phyloP scores from a whole-genome alignment of 164 flowering plant genomes.

The Sextonia rubra region DNA sequence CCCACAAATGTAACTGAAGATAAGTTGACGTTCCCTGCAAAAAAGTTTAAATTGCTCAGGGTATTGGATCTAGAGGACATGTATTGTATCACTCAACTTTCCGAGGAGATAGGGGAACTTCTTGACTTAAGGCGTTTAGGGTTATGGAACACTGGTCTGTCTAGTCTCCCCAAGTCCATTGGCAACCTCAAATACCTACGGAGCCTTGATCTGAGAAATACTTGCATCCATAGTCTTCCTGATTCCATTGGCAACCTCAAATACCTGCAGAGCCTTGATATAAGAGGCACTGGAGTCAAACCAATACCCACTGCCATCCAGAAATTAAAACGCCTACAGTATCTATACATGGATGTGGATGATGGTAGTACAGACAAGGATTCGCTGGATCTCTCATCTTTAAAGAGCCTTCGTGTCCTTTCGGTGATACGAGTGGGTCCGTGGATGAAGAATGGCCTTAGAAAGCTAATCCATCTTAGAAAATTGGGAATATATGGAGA shows the following conservation, averaged over 20 bases:
- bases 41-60: background rate
- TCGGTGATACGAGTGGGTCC: background rate
- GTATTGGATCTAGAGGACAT: conserved; percentile 1
- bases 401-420: background rate
- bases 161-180: background rate
- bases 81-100: background rate
- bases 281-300: background rate
- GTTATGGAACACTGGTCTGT: background rate
- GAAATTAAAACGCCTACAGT: background rate
- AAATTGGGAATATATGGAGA: background rate
- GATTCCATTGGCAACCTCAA: background rate
- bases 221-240: background rate
- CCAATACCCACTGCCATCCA: background rate
- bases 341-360: background rate
- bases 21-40: too few species aligned
- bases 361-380: background rate
- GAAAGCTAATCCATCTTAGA: background rate
- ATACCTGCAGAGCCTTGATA: background rate
- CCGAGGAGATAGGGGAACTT: background rate
- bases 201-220: conserved; percentile 1
- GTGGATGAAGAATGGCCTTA: background rate
- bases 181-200: background rate
- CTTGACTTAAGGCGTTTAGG: background rate
- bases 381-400: background rate
- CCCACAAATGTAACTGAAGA: background rate